Evolutionary conservation across 352 stramenopile genomes (phyloP).

Genomic region (Phytophthora palmivora): DNA sequence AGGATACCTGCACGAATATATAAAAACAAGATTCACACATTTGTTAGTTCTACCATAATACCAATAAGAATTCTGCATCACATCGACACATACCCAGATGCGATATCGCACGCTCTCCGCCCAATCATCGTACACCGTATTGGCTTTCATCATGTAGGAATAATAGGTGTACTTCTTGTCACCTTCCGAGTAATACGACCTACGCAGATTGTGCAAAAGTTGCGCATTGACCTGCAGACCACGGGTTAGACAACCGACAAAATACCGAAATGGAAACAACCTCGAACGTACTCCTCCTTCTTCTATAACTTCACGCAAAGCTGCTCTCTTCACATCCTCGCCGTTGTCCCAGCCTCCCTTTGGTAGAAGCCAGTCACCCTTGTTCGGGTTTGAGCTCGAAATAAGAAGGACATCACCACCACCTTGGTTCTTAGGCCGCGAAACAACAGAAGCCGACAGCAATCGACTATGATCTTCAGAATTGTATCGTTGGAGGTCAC

Average conservation of each 20-base stretch:
- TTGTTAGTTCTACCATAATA: too few relatives aligned
- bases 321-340: conserved; percentile 4
- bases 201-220: neutral
- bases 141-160: conserved; percentile 14
- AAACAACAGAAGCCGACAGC: conserved; percentile 4
- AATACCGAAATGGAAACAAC: neutral
- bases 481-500: neutral
- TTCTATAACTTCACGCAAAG: conserved; percentile 20
- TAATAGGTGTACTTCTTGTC: conserved; percentile 3
- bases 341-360: conserved; percentile 24
- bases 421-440: neutral
- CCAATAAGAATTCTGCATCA: too few relatives aligned
- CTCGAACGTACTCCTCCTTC: conserved; percentile 20
- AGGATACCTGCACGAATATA: conserved; percentile 14
- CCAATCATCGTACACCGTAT: conserved; percentile 19
- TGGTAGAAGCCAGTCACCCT: too few relatives aligned
- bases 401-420: conserved; percentile 22
- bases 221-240: conserved; percentile 1
- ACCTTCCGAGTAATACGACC: neutral
- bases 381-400: conserved; percentile 25
- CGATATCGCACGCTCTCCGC: conserved; percentile 26
- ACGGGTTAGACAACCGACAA: too few relatives aligned
- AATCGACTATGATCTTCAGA: neutral
- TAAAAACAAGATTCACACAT: too few relatives aligned
- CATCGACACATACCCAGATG: conserved; percentile 17